Conservation (phyloP, 805 yeast genomes). For the Saccharomycopsis sp. region DNA sequence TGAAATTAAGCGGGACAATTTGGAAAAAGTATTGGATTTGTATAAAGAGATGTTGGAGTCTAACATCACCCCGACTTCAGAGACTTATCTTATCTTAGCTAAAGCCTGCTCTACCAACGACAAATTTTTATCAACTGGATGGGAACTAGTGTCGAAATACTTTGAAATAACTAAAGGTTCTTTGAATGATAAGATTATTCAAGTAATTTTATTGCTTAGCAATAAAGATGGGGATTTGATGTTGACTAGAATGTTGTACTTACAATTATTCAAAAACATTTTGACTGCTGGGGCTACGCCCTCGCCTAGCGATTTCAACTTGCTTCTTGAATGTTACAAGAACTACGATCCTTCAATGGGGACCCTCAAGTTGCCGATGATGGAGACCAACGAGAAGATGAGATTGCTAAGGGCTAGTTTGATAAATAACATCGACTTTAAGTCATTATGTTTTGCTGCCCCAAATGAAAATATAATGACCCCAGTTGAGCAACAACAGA, state of each 20-base stretch:
- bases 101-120: slow-evolving; percentile 56
- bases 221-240: slow-evolving; percentile 69
- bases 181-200: slow-evolving; percentile 40
- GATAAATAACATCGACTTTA: slow-evolving; percentile 35
- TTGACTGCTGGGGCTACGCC: slow-evolving; percentile 26
- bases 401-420: slow-evolving; percentile 40
- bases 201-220: slow-evolving; percentile 68
- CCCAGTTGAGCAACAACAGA: too few species aligned
- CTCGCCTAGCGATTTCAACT: slow-evolving; percentile 15
- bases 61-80: slow-evolving; percentile 34
- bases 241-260: slow-evolving; percentile 30
- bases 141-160: slow-evolving; percentile 71
- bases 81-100: slow-evolving; percentile 51
- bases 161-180: slow-evolving; percentile 32
- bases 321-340: slow-evolving; percentile 19
- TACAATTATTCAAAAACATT: slow-evolving; percentile 37
- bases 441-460: slow-evolving; percentile 9
- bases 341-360: slow-evolving; percentile 4
- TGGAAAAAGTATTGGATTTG: slow-evolving; percentile 71
- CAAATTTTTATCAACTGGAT: slow-evolving; percentile 49
- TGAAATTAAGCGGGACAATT: slow-evolving; percentile 52
- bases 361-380: slow-evolving; percentile 28
- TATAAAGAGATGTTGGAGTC: slow-evolving; percentile 56
- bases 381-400: slow-evolving; percentile 41
- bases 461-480: slow-evolving; percentile 13